phyloP scores from a whole-genome alignment of 2,329 filamentous ascomycete genomes.

The Catunica adiposa region DNA sequence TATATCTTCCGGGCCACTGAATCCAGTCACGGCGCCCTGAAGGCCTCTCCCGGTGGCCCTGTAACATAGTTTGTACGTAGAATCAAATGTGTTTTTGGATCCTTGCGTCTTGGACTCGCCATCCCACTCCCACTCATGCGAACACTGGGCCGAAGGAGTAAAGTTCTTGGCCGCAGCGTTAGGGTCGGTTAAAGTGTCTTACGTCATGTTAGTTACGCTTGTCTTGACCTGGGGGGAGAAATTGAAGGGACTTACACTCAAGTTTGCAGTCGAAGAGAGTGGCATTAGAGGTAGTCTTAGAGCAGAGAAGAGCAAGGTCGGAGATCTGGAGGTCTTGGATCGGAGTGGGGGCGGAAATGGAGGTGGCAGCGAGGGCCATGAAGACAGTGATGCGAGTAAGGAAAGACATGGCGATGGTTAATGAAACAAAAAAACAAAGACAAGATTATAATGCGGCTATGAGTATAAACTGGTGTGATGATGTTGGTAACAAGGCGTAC shows the following conservation, averaged over 20 bases:
- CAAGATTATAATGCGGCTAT: too few relatives aligned
- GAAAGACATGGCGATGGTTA: neutral
- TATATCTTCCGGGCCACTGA: slow-evolving; percentile 1
- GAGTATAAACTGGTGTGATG: too few relatives aligned
- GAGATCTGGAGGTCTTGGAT: slow-evolving; percentile 8
- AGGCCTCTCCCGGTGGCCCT: slow-evolving; percentile 2
- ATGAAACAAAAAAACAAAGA: too few relatives aligned
- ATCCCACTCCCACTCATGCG: slow-evolving; percentile 18
- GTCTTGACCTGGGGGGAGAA: neutral
- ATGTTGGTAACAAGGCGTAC: neutral
- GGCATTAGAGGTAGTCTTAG: neutral
- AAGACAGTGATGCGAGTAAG: neutral
- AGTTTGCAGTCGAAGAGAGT: slow-evolving; percentile 8
- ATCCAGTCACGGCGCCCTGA: slow-evolving; percentile 3
- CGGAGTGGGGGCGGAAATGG: slow-evolving; percentile 3
- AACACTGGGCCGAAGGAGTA: slow-evolving; percentile 11
- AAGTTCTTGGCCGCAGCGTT: slow-evolving; percentile 6
- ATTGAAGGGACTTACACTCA: slow-evolving; percentile 6
- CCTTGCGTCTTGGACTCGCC: slow-evolving; percentile 16
- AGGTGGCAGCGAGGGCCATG: slow-evolving; percentile 2
- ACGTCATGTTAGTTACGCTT: neutral
- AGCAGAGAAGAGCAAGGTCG: slow-evolving; percentile 2
- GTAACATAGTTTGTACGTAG: slow-evolving; percentile 14
- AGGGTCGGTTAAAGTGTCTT: slow-evolving; percentile 7
- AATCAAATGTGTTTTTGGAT: slow-evolving; percentile 18